These are phyloP conservation scores for Hanseniaspora guilliermondii DNA, from an alignment of 805 yeast species.

Conservation along the genomic window DNA sequence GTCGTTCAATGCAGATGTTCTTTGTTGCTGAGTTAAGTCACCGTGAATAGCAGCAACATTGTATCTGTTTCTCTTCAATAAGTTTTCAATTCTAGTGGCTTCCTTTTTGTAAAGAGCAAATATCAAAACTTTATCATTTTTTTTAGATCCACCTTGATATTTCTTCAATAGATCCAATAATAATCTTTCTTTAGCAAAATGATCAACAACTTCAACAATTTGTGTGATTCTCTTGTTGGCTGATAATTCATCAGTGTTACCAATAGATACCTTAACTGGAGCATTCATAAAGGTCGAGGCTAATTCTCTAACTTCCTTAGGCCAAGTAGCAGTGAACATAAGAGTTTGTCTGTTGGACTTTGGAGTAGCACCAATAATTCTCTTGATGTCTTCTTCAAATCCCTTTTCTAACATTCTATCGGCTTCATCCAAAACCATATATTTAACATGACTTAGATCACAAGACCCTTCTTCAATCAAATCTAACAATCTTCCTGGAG, in stretches of 20 bases:
- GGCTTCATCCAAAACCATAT: constrained; percentile 90
- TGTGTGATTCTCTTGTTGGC: constrained; percentile 93
- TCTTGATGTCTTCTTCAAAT: constrained; percentile 88
- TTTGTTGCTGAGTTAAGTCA: constrained; percentile 80
- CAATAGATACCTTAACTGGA: constrained; percentile 86
- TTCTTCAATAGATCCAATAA: constrained; percentile 58
- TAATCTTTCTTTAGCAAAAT: constrained; percentile 63
- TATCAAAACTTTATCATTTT: constrained; percentile 71
- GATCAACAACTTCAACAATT: constrained; percentile 83
- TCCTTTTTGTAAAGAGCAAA: constrained; percentile 95
- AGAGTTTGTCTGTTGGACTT: constrained; percentile 62
- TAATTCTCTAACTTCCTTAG: constrained; percentile 90
- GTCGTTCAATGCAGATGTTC: constrained; percentile 73
- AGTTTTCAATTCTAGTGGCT: constrained; percentile 79
- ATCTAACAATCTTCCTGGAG: constrained; percentile 95
- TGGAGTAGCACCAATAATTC: constrained; percentile 54
- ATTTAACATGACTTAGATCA: constrained; percentile 52
- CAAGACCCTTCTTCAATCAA: constrained; percentile 78
- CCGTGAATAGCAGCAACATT: constrained; percentile 91
- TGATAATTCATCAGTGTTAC: constrained; percentile 83
- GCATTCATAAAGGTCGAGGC: constrained; percentile 71
- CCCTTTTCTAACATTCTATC: constrained; percentile 98
- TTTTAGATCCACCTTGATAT: constrained; percentile 55
- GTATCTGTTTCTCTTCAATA: constrained; percentile 60
- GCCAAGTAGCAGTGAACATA: constrained; percentile 99